Base-by-base conservation (phyloP, 257 asterid genomes). In the Nicotiana noctiflora region DNA sequence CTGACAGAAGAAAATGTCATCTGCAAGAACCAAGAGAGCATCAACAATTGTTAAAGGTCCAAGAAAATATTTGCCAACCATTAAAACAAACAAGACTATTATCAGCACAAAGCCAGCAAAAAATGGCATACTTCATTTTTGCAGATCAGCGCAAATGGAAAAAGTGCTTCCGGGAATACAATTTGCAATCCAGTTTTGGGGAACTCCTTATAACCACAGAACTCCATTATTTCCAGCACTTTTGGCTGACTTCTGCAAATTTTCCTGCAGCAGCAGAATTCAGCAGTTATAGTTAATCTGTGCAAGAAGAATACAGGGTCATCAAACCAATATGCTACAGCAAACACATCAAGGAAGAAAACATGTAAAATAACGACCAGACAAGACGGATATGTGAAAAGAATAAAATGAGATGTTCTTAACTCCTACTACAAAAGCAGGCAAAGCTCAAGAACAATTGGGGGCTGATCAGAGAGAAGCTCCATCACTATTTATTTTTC, bases 61-160 rank as follows among this genome's bases (percentile, higher is more conserved):
- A 32, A 27, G 9, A 55, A 61, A 59, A 46, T 77, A 34, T 44
- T 15, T 15, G 19, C 40, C 80, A 77, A 66, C 77, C 67, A 70
- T 79, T 29, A 80, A 40, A 53, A 57, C 32, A 37, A 81, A 46
- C 37, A 76, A 62, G 53, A 83, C 46, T 40, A 67, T 34, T 59
- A 37, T 37, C n/a, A 59, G 4, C 49, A 40, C 29, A 8, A 60
- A 81, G 61, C 8, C 55, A n/a, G 44, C 63, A 67, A 15, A 79
- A 57, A 67, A 81, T 77, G 77, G 51, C 80, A 82, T 76, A 95
- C 98, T 97, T 88, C 89, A 29, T 88, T 88, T 85, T 86, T 83
- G 89, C 88, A 92, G 81, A 95, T 84, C 53, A 85, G 79, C 78
- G 96, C 95, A 89, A 89, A 95, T 53, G 97, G 99, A 51, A 88